Evolutionary conservation across 192 early-diverging fungal genomes (phyloP).

Genomic region (Geranomyces michiganensis): DNA sequence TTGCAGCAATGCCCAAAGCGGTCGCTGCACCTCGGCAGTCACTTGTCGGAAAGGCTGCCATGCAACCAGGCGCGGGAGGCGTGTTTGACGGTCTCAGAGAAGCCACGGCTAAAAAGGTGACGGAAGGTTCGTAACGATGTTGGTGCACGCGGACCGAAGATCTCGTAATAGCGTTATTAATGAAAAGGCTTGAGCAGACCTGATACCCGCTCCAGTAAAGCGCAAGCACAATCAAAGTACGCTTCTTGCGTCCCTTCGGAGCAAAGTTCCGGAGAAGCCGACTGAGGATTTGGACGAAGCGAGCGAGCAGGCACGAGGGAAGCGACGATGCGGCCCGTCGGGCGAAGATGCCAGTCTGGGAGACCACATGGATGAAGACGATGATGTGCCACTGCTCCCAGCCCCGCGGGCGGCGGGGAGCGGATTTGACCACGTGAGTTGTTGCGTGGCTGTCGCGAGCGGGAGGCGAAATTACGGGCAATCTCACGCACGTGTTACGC

Average conservation of each 20-base stretch:
- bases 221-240: conserved; percentile 10
- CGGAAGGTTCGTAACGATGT: not conserved
- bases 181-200: not conserved
- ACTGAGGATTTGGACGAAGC: too few species aligned
- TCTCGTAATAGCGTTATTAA: not conserved
- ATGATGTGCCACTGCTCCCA: too few species aligned
- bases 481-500: too few species aligned
- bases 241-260: not conserved
- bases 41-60: not conserved
- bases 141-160: not conserved
- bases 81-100: not conserved
- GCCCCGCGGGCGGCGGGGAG: too few species aligned
- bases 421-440: too few species aligned
- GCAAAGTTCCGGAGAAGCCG: too few species aligned
- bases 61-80: not conserved
- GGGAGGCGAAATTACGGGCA: too few species aligned
- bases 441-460: too few species aligned
- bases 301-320: too few species aligned
- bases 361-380: too few species aligned
- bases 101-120: not conserved
- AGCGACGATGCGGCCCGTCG: too few species aligned
- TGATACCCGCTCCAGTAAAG: not conserved
- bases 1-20: not conserved
- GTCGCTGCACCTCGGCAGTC: not conserved
- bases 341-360: too few species aligned